Evolutionary conservation across 306 rosid species (phyloP).

Genomic region (Nissolia schottii): DNA sequence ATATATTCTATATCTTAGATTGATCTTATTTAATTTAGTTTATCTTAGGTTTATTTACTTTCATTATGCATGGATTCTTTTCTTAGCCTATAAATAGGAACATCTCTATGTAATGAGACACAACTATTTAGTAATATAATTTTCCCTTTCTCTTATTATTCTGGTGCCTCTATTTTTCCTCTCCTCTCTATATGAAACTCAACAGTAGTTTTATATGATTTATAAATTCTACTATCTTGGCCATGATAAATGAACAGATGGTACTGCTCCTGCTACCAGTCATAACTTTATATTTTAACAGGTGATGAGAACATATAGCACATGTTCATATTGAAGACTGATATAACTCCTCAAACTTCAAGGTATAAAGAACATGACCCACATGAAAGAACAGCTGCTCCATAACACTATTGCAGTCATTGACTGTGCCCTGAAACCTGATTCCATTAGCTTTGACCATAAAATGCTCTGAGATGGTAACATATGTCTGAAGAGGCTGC

Average conservation of each 20-base stretch:
- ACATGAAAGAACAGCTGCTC: conserved; percentile 58
- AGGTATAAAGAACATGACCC: conserved; percentile 15
- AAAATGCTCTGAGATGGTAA: conserved; percentile 72
- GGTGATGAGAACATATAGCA: background rate
- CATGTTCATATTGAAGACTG: background rate
- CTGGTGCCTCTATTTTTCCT: too few species aligned
- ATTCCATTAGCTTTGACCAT: conserved; percentile 73
- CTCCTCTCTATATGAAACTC: too few species aligned
- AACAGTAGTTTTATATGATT: background rate
- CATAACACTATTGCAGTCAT: conserved; percentile 64
- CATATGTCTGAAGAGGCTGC: conserved; percentile 83
- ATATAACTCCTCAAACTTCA: background rate
- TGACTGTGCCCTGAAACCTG: conserved; percentile 64
- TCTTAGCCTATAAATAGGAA: too few species aligned
- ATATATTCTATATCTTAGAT: too few species aligned
- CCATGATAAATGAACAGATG: background rate
- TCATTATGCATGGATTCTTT: too few species aligned
- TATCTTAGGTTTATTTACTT: too few species aligned
- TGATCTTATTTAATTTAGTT: too few species aligned
- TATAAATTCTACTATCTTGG: background rate
- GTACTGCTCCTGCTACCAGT: background rate
- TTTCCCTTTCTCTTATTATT: too few species aligned
- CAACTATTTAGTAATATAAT: too few species aligned
- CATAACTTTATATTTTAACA: background rate
- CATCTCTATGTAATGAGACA: too few species aligned